Evolutionary conservation across 1,284 basidiomycete species (phyloP).

Genomic region (Pascua guehoae): DNA sequence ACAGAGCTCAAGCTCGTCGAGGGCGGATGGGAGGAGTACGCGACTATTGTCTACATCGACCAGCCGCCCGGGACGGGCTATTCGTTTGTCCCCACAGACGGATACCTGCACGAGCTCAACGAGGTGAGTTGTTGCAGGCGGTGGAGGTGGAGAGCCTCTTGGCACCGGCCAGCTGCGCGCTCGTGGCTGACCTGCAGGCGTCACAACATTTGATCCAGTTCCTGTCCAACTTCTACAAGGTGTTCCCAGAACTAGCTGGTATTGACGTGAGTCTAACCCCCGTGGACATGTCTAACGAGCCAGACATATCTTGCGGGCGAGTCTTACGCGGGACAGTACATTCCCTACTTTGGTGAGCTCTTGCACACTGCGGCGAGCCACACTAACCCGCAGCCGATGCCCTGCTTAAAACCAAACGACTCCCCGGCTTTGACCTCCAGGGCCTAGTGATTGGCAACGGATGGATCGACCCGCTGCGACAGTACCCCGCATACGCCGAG

Average conservation of each 20-base stretch:
- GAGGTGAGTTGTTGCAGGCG: slow-evolving; percentile 53
- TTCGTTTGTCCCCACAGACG: slow-evolving; percentile 81
- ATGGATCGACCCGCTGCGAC: slow-evolving; percentile 85
- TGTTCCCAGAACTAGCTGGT: slow-evolving; percentile 82
- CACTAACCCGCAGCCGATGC: slow-evolving; percentile 61
- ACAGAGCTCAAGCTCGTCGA: slow-evolving; percentile 73
- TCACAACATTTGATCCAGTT: slow-evolving; percentile 78
- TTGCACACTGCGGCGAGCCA: too few species aligned
- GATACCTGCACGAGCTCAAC: slow-evolving; percentile 73
- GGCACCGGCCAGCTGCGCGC: background rate
- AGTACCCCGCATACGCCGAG: slow-evolving; percentile 88
- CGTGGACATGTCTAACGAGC: slow-evolving; percentile 6
- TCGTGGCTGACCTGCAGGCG: slow-evolving; percentile 54
- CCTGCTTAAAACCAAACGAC: slow-evolving; percentile 61
- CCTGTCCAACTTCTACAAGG: slow-evolving; percentile 75
- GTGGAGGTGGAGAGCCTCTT: slow-evolving; percentile 14
- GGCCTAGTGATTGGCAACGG: slow-evolving; percentile 94
- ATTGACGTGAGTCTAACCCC: slow-evolving; percentile 66
- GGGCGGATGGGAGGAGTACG: slow-evolving; percentile 98
- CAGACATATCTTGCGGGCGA: slow-evolving; percentile 91
- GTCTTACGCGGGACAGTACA: slow-evolving; percentile 98
- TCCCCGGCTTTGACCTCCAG: slow-evolving; percentile 57
- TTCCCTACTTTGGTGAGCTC: slow-evolving; percentile 80
- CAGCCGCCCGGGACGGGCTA: slow-evolving; percentile 95
- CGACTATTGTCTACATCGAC: slow-evolving; percentile 95